These are phyloP conservation scores for Bipolaris sorokiniana DNA, from an alignment of 2,329 filamentous ascomycete species.

Conservation along the genomic window DNA sequence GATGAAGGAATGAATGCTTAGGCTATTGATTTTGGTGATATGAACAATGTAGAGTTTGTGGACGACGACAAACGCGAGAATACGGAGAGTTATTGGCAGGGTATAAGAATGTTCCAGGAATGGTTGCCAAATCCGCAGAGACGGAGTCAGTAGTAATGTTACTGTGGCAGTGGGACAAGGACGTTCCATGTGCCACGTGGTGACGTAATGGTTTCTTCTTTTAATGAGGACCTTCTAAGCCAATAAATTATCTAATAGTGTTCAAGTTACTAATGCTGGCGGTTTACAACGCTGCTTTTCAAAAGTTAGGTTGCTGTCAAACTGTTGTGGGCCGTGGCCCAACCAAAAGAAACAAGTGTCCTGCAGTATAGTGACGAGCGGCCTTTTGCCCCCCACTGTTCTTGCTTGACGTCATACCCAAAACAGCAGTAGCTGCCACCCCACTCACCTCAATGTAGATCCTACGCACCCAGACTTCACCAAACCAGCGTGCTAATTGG, in stretches of 20 bases:
- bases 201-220: no score
- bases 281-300: no score
- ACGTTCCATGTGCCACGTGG: no score
- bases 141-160: background rate
- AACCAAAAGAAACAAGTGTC: no score
- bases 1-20: conserved; percentile 43
- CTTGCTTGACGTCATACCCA: conserved; percentile 26
- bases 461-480: conserved; percentile 4
- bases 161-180: no score
- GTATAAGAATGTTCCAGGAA: conserved; percentile 7
- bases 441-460: conserved; percentile 1
- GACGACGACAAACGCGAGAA: conserved; percentile 45
- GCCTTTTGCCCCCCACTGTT: conserved; percentile 20
- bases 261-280: no score
- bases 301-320: no score
- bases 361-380: no score
- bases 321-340: no score
- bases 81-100: conserved; percentile 39
- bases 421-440: conserved; percentile 13
- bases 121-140: conserved; percentile 4
- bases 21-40: conserved; percentile 49
- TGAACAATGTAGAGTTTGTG: conserved; percentile 48
- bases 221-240: no score
- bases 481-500: background rate
- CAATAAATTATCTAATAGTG: no score